Base-by-base conservation (phyloP, 2,329 filamentous ascomycete species). In the Hypoxylon sp. region DNA sequence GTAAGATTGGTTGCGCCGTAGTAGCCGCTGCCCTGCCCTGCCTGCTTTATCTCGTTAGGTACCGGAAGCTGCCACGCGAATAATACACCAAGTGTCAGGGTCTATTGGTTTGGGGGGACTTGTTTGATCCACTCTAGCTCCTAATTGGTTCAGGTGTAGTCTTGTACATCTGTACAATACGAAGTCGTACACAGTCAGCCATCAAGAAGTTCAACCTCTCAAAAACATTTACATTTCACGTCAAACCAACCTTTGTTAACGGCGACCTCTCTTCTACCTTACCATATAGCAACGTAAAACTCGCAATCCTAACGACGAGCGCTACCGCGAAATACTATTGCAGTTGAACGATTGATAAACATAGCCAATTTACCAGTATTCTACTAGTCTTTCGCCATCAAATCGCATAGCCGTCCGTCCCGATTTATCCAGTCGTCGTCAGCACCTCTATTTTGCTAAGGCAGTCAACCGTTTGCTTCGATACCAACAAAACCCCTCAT, bases 101-200 rank as follows among this genome's bases (percentile, higher is more conserved):
- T 49, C 34, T 21, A 34, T 48, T 61, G 34, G 52, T 43, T 60
- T 14, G 41, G n/a, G 25, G 7, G 49, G 34, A 23, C 23, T 43
- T 49, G 34, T 55, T 32, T 45, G 63, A 67, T 62, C 69, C 66
- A 67, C 66, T 17, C 14, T 17, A 67, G 63, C 63, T 69, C 55
- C 51, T 50, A 60, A 71, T 71, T 71, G 65, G 60, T 41, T 25
- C 34, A 56, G 51, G n/a, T 50, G 32, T 50, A 51, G 36, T 63
- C 38, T 60, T 69, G 68, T 65, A 71, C 66, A 69, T 71, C 63
- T 67, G 63, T 66, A 71, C 68, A 69, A 66, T 68, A 68, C 67
- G 58, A 69, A 52, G 60, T 48, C 32, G 59, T 51, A 67, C 46
- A 63, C 50, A 63, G 53, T 69, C 59, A 67, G 56, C 55, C 56